Conservation (phyloP, 2,329 filamentous ascomycete species). For the Amylocarpus encephaloides region DNA sequence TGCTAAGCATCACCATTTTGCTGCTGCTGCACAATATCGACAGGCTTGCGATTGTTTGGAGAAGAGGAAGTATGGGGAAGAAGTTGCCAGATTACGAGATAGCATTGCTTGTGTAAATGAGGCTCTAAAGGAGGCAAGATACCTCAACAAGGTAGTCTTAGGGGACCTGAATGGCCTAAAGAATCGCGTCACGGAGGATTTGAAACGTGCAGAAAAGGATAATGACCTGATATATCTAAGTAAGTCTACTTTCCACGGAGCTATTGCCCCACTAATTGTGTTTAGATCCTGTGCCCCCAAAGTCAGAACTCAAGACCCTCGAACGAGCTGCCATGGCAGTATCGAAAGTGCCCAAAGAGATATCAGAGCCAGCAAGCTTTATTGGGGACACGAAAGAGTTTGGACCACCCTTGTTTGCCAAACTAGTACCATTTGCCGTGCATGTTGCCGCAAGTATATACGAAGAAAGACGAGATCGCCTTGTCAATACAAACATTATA, state of each 20-base stretch:
- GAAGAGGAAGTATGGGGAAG: conserved; percentile 91
- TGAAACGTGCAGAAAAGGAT: conserved; percentile 90
- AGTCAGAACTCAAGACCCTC: conserved; percentile 78
- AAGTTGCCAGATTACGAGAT: conserved; percentile 80
- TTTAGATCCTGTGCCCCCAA: conserved; percentile 70
- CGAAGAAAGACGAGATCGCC: conserved; percentile 80
- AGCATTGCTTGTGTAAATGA: conserved; percentile 78
- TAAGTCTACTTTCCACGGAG: conserved; percentile 34
- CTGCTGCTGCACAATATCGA: conserved; percentile 87
- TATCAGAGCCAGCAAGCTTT: conserved; percentile 72
- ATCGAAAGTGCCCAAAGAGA: conserved; percentile 70
- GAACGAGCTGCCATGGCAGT: conserved; percentile 87
- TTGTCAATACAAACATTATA: conserved; percentile 83
- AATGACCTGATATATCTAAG: conserved; percentile 93
- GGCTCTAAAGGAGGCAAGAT: conserved; percentile 75
- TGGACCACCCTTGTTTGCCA: conserved; percentile 79
- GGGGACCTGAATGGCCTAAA: conserved; percentile 81
- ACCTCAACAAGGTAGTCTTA: conserved; percentile 74
- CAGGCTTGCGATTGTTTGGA: conserved; percentile 87
- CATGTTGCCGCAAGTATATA: conserved; percentile 95
- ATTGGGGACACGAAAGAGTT: conserved; percentile 76
- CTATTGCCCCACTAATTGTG: conserved; percentile 29
- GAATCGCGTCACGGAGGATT: conserved; percentile 72
- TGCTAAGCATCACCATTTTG: conserved; percentile 96
- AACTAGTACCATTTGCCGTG: conserved; percentile 90